phyloP scores from a whole-genome alignment of 2,329 filamentous ascomycete genomes.

The Claviceps sp. region DNA sequence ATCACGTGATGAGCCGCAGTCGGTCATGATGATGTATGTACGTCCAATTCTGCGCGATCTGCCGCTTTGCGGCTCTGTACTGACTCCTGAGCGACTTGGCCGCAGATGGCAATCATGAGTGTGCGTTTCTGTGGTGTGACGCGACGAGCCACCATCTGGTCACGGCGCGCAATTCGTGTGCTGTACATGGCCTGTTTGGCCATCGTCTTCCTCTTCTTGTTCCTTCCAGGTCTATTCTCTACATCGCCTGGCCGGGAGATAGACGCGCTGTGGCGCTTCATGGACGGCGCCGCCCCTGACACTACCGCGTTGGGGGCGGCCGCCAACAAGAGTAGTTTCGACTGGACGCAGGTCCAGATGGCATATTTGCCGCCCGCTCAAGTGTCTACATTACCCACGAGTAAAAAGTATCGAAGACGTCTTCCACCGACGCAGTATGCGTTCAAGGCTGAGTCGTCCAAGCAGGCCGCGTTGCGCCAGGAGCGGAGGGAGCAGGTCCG shows the following conservation, averaged over 20 bases:
- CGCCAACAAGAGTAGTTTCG: not conserved
- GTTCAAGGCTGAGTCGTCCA: not conserved
- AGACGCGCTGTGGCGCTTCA: not conserved
- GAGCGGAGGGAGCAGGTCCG: not conserved
- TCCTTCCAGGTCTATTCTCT: not conserved
- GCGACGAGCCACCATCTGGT: not conserved
- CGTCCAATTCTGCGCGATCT: no score
- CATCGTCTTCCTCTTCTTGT: not conserved
- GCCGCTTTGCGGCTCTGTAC: no score
- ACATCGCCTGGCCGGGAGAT: not conserved
- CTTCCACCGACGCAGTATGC: not conserved
- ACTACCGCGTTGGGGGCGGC: not conserved
- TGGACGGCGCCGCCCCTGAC: not conserved
- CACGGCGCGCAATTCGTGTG: not conserved
- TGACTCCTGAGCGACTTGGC: no score
- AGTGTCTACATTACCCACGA: not conserved
- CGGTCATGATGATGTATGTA: no score
- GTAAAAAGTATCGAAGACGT: not conserved
- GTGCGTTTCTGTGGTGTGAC: not conserved
- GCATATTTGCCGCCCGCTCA: not conserved
- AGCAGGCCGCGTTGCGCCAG: not conserved
- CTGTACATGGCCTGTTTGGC: not conserved
- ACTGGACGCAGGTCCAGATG: not conserved
- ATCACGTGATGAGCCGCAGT: no score
- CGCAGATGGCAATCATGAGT: not conserved